Evolutionary conservation across 106 monocot genomes (phyloP).

Genomic region (Allium sativum): DNA sequence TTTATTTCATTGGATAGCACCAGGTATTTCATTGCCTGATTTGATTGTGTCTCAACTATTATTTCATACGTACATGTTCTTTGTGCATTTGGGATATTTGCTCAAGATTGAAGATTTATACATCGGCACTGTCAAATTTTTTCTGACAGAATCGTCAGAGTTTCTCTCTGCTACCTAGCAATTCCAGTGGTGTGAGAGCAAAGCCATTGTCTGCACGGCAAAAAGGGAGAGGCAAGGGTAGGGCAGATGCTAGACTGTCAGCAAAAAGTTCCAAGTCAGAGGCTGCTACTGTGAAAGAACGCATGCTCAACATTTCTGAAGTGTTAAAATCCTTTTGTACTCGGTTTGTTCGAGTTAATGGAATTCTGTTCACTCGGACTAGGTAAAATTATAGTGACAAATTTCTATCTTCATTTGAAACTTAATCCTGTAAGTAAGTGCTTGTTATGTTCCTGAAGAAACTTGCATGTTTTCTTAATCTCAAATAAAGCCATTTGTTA

Average conservation of each 20-base stretch:
- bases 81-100: too few relatives aligned
- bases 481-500: background rate
- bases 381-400: constrained; percentile 32
- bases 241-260: constrained; percentile 33
- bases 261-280: constrained; percentile 42
- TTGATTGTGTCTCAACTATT: too few relatives aligned
- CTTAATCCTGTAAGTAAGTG: background rate
- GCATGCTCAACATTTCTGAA: constrained; percentile 29
- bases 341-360: constrained; percentile 86
- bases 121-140: background rate
- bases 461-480: background rate
- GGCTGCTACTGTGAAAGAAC: constrained; percentile 21
- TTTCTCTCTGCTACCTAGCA: constrained; percentile 46
- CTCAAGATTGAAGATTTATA: too few relatives aligned
- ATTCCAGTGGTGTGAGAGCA: constrained; percentile 24
- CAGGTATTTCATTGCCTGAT: too few relatives aligned
- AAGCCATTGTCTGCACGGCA: constrained; percentile 23
- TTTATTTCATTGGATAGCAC: too few relatives aligned
- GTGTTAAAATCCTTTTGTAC: constrained; percentile 55
- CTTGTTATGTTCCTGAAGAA: too few relatives aligned
- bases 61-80: too few relatives aligned
- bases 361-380: constrained; percentile 87
- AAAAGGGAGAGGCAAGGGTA: constrained; percentile 52
- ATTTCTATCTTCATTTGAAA: background rate
- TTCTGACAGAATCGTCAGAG: constrained; percentile 66